Percentiles rank a stretch among this genome's conserved stretches.
These are phyloP conservation scores for Trametes versicolor DNA, from an alignment of 1,284 basidiomycete genomes.

Conservation along the genomic window DNA sequence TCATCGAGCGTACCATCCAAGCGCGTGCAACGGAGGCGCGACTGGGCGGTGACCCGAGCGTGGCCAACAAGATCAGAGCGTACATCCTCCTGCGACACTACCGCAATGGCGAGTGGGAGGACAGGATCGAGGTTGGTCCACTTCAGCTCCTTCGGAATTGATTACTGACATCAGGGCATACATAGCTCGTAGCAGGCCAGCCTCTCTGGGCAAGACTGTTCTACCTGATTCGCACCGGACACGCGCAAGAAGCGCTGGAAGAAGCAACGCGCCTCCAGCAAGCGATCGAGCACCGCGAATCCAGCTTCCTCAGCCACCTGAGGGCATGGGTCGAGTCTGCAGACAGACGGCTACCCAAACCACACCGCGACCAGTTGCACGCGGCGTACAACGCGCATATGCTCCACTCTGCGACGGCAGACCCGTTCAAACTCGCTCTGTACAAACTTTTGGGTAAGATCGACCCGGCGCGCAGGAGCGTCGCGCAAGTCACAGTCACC, in stretches of 20 bases:
- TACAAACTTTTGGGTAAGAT: conserved; percentile 97
- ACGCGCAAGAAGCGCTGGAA: conserved; percentile 81
- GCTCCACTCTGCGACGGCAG: conserved; percentile 84
- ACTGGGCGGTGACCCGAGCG: conserved; percentile 92
- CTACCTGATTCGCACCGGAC: conserved; percentile 90
- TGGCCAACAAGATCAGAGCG: conserved; percentile 90
- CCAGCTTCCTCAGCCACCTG: conserved; percentile 87
- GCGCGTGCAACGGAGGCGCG: conserved; percentile 86
- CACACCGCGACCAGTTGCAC: conserved; percentile 86
- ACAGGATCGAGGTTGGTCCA: conserved; percentile 77
- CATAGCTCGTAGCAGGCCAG: conserved; percentile 81
- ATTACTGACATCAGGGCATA: not conserved
- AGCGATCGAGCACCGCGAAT: conserved; percentile 84
- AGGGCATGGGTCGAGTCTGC: conserved; percentile 88
- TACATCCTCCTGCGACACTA: conserved; percentile 86
- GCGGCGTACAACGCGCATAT: conserved; percentile 94
- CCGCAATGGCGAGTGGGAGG: conserved; percentile 85
- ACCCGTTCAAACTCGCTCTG: conserved; percentile 95
- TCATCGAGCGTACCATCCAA: conserved; percentile 88
- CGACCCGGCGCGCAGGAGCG: conserved; percentile 85
- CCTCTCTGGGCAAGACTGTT: conserved; percentile 95
- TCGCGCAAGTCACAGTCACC: conserved; percentile 87
- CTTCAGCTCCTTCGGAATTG: not conserved
- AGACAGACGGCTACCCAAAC: conserved; percentile 81
- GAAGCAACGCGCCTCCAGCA: conserved; percentile 80